Base-by-base conservation (phyloP, 75 land plant genomes). In the Pinus albicaulis region DNA sequence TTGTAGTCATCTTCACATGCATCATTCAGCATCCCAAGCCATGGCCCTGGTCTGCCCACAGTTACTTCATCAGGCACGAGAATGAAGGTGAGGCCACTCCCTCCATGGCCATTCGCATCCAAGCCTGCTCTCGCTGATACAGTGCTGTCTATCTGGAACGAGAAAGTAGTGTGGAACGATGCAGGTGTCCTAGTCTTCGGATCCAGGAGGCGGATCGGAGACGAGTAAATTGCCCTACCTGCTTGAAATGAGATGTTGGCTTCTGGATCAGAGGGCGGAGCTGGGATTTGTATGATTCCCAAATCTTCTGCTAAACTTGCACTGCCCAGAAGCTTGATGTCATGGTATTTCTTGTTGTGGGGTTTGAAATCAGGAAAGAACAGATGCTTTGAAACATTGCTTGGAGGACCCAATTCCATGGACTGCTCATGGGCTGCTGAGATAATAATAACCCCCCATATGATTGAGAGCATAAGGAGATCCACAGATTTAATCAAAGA, bases 161-260 rank as follows among this genome's bases (percentile, higher is more conserved):
- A 66, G 86, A 89, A 89, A 3, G 84, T 79, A 55, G 89, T 89
- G 55, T 84, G 64, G 71, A 87, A 89, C 13, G 89, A 87, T 41
- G 89, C 82, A 8, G 84, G 76, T 22, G 81, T 79, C 38, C 44
- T 16, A 22, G 86, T 76, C n/a, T 23, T 19, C 1, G 85, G 79
- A 52, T 84, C 84, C 23, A 76, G 71, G 53, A 89, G 34, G 41
- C 89, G 89, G 60, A 89, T 55, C 6, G 82, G 82, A 44, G 82
- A 77, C 17, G 83, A 71, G 80, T 83, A 89, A 41, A 87, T 62
- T 10, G 89, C 91, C 55, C 89, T 59, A 7, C 91, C 91, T 13
- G 89, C 85, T 78, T 57, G 76, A 60, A 58, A 72, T 63, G 61
- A 59, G 36, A 77, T 75, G 68, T 72, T 69, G 20, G 41, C 20